These are phyloP conservation scores for Holtermanniella nyarrowii DNA, from an alignment of 768 basidiomycete species.

Conservation along the genomic window DNA sequence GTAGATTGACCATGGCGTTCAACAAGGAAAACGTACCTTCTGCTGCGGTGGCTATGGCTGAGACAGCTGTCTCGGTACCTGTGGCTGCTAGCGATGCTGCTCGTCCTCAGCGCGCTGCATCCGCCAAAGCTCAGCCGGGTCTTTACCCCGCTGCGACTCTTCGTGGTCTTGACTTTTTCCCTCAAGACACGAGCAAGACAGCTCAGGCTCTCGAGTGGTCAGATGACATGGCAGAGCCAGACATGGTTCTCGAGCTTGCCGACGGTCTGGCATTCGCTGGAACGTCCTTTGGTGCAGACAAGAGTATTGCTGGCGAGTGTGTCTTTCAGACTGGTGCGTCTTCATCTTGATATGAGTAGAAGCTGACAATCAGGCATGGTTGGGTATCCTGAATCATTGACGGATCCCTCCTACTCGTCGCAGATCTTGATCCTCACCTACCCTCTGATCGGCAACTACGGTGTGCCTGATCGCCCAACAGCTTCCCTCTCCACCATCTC, in stretches of 20 bases:
- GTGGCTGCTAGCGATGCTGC: constrained; percentile 15
- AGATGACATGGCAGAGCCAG: constrained; percentile 32
- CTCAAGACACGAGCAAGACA: constrained; percentile 10
- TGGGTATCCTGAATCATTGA: constrained; percentile 94
- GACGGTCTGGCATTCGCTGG: constrained; percentile 84
- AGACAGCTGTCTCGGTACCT: constrained; percentile 18
- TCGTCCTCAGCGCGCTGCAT: constrained; percentile 15
- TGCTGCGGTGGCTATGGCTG: constrained; percentile 13
- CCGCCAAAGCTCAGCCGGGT: constrained; percentile 17
- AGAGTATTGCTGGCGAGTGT: constrained; percentile 92
- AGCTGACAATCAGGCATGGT: constrained; percentile 69
- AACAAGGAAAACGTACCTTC: constrained; percentile 29
- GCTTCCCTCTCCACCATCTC: constrained; percentile 21
- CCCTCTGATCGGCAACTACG: constrained; percentile 94
- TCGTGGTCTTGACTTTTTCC: constrained; percentile 30
- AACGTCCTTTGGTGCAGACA: constrained; percentile 86
- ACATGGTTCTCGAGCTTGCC: constrained; percentile 66
- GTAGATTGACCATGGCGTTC: too few relatives aligned
- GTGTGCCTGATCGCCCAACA: constrained; percentile 63
- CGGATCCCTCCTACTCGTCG: constrained; percentile 95
- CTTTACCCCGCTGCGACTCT: constrained; percentile 37
- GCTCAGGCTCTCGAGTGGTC: constrained; percentile 24
- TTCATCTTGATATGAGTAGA: background rate
- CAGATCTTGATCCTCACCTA: constrained; percentile 97
- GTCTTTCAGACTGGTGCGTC: constrained; percentile 94